Base-by-base conservation (phyloP, 768 basidiomycete genomes). In the Clitopilus passeckerianus region DNA sequence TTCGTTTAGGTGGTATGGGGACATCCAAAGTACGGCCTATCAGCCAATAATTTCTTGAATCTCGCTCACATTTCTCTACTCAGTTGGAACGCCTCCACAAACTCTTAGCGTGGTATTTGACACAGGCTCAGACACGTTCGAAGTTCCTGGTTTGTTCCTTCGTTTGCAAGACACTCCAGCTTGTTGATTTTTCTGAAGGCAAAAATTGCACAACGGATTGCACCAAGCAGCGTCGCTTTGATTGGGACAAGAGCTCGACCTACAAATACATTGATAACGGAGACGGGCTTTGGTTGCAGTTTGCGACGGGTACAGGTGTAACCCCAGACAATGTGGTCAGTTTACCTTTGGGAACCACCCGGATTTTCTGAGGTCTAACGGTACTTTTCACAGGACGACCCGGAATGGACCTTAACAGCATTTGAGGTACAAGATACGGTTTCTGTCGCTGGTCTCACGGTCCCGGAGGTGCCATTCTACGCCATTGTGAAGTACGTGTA, bases 171-270 rank as follows among this genome's bases (percentile, higher is more conserved):
- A 12, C 15, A 41, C 10, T 41, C 12, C 37, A 15, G 12, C 37
- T 41, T 41, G 5, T 9, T 18, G 35, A 53, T 6, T 18, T 5
- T 6, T 5, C 9, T 20, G 12, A 35, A 63, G 62, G 62, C 10
- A 63, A 64, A 35, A 61, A 61, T 23, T 64, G 63, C 22, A 60
- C 63, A 52, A n/a, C 24, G n/a, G 44, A 52, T 18, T 61, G 63
- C 24, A 57, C 60, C 15, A 64, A 61, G n/a, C 58, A 61, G 53
- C 54, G 16, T 20, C 46, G 46, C 18, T 64, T 64, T 18, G 62
- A 64, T 44, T 64, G 60, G 63, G 60, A 61, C 55, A 61, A 61
- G 18, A 64, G 60, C 35, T 64, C 63, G 35, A 61, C 60, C 16
- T 64, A 59, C 56, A 64, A 59, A 35, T 57, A 59, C 34, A 61